Evolutionary conservation across 2,329 filamentous ascomycete genomes (phyloP).

Genomic region (Eutypella sp.): DNA sequence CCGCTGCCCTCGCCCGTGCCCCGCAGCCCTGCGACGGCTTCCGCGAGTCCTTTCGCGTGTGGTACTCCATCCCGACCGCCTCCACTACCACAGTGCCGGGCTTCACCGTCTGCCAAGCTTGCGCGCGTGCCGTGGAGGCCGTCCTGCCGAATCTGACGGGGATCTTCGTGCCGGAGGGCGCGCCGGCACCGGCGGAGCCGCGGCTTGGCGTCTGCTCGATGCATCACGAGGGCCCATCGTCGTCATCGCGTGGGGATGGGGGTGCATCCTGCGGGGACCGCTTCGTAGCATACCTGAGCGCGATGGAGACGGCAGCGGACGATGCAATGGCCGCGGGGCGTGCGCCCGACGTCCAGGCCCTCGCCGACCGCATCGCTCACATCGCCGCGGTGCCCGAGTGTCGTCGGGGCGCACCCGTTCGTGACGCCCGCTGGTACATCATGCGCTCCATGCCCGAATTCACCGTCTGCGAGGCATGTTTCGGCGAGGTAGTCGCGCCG

Average conservation of each 20-base stretch:
- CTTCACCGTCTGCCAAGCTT: constrained; percentile 72
- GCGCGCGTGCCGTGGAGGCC: constrained; percentile 65
- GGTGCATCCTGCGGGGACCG: constrained; percentile 34
- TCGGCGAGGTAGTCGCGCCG: constrained; percentile 72
- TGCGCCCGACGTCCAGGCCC: constrained; percentile 52
- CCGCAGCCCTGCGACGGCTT: constrained; percentile 55
- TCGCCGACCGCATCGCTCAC: constrained; percentile 60
- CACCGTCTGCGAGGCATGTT: constrained; percentile 84
- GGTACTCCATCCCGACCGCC: constrained; percentile 71
- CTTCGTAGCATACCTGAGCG: constrained; percentile 56
- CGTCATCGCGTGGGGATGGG: not conserved
- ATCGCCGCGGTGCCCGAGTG: constrained; percentile 59
- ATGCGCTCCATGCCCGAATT: constrained; percentile 72
- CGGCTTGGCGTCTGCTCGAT: constrained; percentile 62
- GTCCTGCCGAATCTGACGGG: constrained; percentile 69
- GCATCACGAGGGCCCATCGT: constrained; percentile 40
- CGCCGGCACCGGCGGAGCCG: constrained; percentile 33
- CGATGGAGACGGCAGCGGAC: constrained; percentile 54
- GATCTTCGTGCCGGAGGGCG: constrained; percentile 53
- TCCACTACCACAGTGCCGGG: constrained; percentile 58
- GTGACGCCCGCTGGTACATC: constrained; percentile 68
- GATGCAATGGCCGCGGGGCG: constrained; percentile 38
- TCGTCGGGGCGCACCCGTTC: constrained; percentile 54
- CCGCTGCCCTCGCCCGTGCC: constrained; percentile 55
- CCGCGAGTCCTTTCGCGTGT: constrained; percentile 53